Conservation (phyloP, 73 alveolate species). For the Durusdinium trenchii region DNA sequence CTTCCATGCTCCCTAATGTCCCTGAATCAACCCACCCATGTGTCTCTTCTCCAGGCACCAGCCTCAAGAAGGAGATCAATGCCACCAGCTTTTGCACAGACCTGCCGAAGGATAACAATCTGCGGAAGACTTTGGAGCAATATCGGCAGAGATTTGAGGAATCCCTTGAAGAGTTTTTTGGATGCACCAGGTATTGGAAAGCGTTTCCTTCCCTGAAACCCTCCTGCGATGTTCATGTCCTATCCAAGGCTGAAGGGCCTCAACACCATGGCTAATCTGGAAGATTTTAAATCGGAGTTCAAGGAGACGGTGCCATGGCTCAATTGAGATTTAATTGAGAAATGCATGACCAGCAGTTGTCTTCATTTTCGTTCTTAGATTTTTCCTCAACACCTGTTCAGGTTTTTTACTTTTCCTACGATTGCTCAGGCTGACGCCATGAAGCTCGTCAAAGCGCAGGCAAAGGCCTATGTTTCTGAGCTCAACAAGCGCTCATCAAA, state of each 20-base stretch:
- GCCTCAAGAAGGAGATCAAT: background rate
- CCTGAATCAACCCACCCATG: too few relatives aligned
- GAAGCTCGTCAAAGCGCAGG: background rate
- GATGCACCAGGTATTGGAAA: too few relatives aligned
- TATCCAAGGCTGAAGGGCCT: background rate
- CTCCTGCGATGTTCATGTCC: too few relatives aligned
- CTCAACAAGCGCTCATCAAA: background rate
- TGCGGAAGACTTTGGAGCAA: background rate
- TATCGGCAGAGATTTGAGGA: background rate
- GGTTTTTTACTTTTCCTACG: too few relatives aligned
- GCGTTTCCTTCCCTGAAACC: too few relatives aligned
- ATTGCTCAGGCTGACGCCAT: background rate
- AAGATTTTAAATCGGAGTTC: background rate
- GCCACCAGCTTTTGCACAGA: background rate
- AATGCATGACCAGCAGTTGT: background rate
- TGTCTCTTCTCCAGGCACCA: background rate
- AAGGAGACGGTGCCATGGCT: background rate
- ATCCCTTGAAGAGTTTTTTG: background rate
- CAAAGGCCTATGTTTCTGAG: background rate
- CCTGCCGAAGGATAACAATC: background rate
- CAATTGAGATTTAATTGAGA: background rate
- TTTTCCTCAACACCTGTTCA: too few relatives aligned
- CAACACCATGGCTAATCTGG: background rate
- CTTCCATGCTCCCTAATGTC: background rate
- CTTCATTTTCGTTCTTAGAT: too few relatives aligned